These are phyloP conservation scores for Globisporangium perplexum DNA, from an alignment of 352 stramenopile species.

Conservation along the genomic window DNA sequence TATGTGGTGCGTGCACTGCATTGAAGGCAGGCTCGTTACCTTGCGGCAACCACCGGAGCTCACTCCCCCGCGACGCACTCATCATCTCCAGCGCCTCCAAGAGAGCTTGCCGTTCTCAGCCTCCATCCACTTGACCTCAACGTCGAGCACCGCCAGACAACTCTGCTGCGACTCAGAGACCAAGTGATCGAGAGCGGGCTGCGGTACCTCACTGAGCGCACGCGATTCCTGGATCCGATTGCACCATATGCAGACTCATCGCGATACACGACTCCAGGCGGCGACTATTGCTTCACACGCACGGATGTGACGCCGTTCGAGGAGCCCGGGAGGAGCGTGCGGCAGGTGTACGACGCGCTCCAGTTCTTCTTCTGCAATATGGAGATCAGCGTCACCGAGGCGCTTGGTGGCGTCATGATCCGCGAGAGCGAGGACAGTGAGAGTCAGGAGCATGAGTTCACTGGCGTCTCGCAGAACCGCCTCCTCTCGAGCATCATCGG, in stretches of 20 bases:
- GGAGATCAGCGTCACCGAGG: conserved; percentile 55
- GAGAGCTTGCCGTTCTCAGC: too few species aligned
- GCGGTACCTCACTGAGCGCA: conserved; percentile 24
- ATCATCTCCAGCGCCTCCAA: too few species aligned
- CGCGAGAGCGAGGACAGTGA: conserved; percentile 45
- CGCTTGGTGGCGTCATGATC: conserved; percentile 45
- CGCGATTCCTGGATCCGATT: conserved; percentile 14
- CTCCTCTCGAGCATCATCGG: conserved; percentile 30
- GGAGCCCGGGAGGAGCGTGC: conserved; percentile 20
- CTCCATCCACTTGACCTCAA: too few species aligned
- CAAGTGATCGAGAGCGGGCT: conserved; percentile 7
- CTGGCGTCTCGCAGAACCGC: conserved; percentile 37
- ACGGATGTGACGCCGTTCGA: conserved; percentile 50
- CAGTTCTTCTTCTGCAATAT: conserved; percentile 51
- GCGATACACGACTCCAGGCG: conserved; percentile 35
- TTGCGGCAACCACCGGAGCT: too few species aligned
- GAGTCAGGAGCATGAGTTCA: conserved; percentile 14
- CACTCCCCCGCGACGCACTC: too few species aligned
- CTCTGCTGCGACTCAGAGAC: neutral
- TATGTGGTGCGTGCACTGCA: too few species aligned
- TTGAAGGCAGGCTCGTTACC: too few species aligned
- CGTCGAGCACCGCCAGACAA: neutral
- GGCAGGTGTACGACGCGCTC: conserved; percentile 49
- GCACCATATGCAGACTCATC: conserved; percentile 27
- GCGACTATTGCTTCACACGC: conserved; percentile 44